Conservation (phyloP, 495 filamentous ascomycete genomes). For the Talaromyces trachyspermus region DNA sequence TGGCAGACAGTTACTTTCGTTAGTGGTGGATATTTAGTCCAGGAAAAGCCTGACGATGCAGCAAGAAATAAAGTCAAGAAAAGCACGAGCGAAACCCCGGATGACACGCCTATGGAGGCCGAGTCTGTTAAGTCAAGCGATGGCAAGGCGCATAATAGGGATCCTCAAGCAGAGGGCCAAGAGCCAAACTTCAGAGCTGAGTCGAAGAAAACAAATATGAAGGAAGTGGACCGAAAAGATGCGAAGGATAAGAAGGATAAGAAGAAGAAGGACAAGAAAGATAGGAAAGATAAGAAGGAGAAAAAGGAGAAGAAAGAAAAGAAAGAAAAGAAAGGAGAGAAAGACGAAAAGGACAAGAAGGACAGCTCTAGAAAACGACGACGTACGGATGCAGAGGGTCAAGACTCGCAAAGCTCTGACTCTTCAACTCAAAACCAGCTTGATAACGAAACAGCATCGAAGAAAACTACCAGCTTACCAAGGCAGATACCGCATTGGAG, state of each 20-base stretch:
- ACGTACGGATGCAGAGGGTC: slow-evolving; percentile 30
- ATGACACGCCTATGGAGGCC: background rate
- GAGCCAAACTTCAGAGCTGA: slow-evolving; percentile 10
- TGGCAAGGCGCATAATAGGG: background rate
- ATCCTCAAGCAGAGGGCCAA: slow-evolving; percentile 1
- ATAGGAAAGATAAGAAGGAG: slow-evolving; percentile 33
- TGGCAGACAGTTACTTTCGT: slow-evolving; percentile 75
- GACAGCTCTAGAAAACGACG: slow-evolving; percentile 34
- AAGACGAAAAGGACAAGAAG: slow-evolving; percentile 43
- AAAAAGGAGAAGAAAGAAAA: slow-evolving; percentile 32
- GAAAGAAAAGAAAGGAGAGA: slow-evolving; percentile 19
- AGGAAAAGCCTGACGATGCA: slow-evolving; percentile 45
- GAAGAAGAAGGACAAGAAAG: slow-evolving; percentile 26
- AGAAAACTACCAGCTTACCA: slow-evolving; percentile 23
- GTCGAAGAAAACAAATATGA: slow-evolving; percentile 36
- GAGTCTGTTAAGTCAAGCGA: background rate
- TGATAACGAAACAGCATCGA: slow-evolving; percentile 13
- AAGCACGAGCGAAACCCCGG: slow-evolving; percentile 8
- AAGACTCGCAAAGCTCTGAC: slow-evolving; percentile 11
- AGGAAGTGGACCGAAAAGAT: slow-evolving; percentile 36
- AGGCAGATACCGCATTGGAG: slow-evolving; percentile 44
- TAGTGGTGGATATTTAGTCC: slow-evolving; percentile 67
- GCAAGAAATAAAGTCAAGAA: slow-evolving; percentile 6
- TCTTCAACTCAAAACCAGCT: slow-evolving; percentile 16
- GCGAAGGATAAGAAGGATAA: slow-evolving; percentile 15